phyloP scores from a whole-genome alignment of 2,329 filamentous ascomycete genomes.

The Penicillium sp. region DNA sequence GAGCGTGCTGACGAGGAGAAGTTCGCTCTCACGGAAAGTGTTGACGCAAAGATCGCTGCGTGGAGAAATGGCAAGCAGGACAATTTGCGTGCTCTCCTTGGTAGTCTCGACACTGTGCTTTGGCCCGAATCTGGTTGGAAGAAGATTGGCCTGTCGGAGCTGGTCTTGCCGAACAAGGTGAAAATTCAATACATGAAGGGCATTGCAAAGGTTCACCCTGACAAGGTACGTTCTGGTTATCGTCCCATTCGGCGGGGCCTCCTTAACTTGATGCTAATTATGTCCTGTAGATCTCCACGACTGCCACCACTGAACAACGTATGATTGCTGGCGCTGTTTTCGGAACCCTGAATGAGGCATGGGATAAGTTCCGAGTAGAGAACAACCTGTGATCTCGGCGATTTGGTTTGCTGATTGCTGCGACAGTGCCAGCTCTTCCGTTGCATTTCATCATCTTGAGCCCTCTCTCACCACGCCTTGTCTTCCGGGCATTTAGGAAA shows the following conservation, averaged over 20 bases:
- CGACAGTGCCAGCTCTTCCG: not conserved
- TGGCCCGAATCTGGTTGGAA: slow-evolving; percentile 96
- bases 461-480: not conserved
- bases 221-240: slow-evolving; percentile 71
- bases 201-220: slow-evolving; percentile 96
- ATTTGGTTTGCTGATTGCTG: not conserved
- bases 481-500: not conserved
- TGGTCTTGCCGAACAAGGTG: slow-evolving; percentile 91
- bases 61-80: slow-evolving; percentile 94
- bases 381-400: slow-evolving; percentile 53
- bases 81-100: slow-evolving; percentile 83
- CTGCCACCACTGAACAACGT: slow-evolving; percentile 65
- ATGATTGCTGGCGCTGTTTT: slow-evolving; percentile 69
- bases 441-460: slow-evolving; percentile 4
- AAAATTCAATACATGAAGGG: slow-evolving; percentile 99
- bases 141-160: slow-evolving; percentile 89
- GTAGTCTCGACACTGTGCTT: slow-evolving; percentile 82
- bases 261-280: not conserved
- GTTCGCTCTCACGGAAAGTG: slow-evolving; percentile 81
- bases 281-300: slow-evolving; percentile 57
- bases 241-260: not conserved
- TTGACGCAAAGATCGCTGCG: slow-evolving; percentile 73
- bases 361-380: slow-evolving; percentile 68
- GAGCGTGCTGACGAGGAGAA: slow-evolving; percentile 90
- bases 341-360: slow-evolving; percentile 65